phyloP scores from a whole-genome alignment of 352 stramenopile species.

The Pythium sp. region DNA sequence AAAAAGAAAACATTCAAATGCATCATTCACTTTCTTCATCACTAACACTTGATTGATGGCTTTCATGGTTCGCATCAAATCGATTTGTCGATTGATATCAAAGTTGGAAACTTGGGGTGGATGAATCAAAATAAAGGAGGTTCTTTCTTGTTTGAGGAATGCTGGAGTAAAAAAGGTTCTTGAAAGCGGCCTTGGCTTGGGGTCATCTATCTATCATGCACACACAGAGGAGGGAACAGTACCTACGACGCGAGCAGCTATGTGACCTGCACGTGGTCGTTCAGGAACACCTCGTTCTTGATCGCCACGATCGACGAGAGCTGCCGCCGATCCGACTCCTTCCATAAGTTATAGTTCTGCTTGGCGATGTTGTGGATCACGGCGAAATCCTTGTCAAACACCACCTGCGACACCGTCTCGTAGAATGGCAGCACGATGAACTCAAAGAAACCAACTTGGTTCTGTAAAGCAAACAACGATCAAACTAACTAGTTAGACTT shows the following conservation, averaged over 20 bases:
- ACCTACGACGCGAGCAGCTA: neutral
- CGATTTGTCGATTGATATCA: no score
- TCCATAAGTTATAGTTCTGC: slow-evolving; percentile 85
- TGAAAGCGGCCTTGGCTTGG: neutral
- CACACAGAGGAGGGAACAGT: neutral
- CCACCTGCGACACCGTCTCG: slow-evolving; percentile 71
- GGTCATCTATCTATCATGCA: neutral
- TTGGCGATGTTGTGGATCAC: slow-evolving; percentile 76
- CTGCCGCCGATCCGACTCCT: slow-evolving; percentile 73
- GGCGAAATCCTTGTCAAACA: slow-evolving; percentile 71
- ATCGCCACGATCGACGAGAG: slow-evolving; percentile 82
- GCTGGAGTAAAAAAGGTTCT: neutral
- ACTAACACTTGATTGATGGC: neutral
- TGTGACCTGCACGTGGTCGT: slow-evolving; percentile 57
- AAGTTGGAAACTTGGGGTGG: no score
- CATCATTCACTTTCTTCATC: neutral
- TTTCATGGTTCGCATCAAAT: neutral
- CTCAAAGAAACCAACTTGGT: slow-evolving; percentile 86
- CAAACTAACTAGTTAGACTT: slow-evolving; percentile 8
- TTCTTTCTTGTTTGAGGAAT: neutral
- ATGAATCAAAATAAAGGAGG: neutral
- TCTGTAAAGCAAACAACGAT: slow-evolving; percentile 28
- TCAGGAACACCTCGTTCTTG: slow-evolving; percentile 75
- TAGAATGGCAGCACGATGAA: slow-evolving; percentile 85
- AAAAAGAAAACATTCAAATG: neutral